Evolutionary conservation across 441 rosid species (phyloP).

Genomic region (Croton setiger): DNA sequence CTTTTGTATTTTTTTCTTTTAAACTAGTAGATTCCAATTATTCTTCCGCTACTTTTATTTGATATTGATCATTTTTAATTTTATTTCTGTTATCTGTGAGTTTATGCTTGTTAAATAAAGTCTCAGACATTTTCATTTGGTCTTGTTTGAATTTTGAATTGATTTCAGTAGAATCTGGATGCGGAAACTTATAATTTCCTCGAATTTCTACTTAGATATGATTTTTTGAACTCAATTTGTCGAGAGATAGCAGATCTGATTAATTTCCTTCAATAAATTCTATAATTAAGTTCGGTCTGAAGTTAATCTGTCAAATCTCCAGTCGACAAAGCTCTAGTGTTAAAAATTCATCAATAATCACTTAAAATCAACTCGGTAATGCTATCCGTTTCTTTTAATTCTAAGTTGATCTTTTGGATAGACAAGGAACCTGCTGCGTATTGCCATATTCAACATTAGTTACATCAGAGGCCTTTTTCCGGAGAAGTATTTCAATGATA

Average conservation of each 20-base stretch:
- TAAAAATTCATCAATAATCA: not conserved
- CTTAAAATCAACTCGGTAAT: not conserved
- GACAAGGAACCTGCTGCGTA: slow-evolving; percentile 87
- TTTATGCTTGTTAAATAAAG: not conserved
- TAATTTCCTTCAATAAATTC: not conserved
- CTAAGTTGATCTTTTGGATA: not conserved
- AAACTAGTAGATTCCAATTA: too few species aligned
- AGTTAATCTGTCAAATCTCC: not conserved
- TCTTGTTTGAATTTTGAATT: not conserved
- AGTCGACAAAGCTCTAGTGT: not conserved
- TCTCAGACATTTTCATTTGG: not conserved
- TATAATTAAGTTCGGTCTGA: not conserved
- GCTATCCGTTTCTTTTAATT: not conserved
- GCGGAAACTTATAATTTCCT: not conserved
- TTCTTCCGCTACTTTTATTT: not conserved
- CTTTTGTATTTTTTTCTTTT: not conserved
- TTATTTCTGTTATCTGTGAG: not conserved
- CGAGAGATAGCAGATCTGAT: not conserved
- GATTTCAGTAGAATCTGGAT: not conserved
- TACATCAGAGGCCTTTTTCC: slow-evolving; percentile 97
- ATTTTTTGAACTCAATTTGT: not conserved
- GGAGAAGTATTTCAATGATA: slow-evolving; percentile 90
- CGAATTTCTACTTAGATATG: not conserved
- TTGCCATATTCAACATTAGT: slow-evolving; percentile 93
- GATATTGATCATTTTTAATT: not conserved